phyloP scores from a whole-genome alignment of 257 asterid species.

The Rehmannia glutinosa region DNA sequence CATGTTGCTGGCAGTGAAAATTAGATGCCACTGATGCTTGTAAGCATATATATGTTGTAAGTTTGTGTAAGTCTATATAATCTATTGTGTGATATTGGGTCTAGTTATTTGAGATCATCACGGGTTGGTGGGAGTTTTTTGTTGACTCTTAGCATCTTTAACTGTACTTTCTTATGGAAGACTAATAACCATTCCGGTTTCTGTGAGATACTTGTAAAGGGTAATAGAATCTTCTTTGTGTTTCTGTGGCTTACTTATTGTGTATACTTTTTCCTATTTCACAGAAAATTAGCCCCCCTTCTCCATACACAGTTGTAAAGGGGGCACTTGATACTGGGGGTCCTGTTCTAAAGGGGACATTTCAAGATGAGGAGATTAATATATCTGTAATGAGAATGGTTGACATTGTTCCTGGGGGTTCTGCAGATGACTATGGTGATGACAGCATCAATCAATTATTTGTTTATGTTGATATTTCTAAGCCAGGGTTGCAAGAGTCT shows the following conservation, averaged over 20 bases:
- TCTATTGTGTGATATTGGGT: neutral
- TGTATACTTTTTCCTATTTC: neutral
- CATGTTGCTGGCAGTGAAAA: neutral
- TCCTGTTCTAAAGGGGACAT: slow-evolving; percentile 70
- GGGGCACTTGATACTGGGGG: slow-evolving; percentile 79
- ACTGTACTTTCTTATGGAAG: neutral
- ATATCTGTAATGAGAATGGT: slow-evolving; percentile 75
- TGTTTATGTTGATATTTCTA: slow-evolving; percentile 76
- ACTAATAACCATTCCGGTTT: neutral
- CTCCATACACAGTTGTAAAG: slow-evolving; percentile 76
- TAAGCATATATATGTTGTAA: neutral
- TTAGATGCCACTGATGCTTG: neutral
- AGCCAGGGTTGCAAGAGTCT: slow-evolving; percentile 61
- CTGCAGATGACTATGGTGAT: slow-evolving; percentile 40
- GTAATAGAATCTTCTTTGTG: neutral
- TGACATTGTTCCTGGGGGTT: slow-evolving; percentile 61
- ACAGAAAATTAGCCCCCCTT: slow-evolving; percentile 91
- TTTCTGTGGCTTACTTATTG: slow-evolving; percentile 6
- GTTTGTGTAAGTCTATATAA: neutral
- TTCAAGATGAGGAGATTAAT: slow-evolving; percentile 67
- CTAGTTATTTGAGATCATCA: neutral
- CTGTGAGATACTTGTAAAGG: neutral
- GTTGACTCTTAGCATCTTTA: neutral
- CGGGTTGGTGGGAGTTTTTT: neutral
- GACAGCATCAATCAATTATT: slow-evolving; percentile 66